phyloP scores from a whole-genome alignment of 805 yeast genomes.

The Wickerhamiella brachini region DNA sequence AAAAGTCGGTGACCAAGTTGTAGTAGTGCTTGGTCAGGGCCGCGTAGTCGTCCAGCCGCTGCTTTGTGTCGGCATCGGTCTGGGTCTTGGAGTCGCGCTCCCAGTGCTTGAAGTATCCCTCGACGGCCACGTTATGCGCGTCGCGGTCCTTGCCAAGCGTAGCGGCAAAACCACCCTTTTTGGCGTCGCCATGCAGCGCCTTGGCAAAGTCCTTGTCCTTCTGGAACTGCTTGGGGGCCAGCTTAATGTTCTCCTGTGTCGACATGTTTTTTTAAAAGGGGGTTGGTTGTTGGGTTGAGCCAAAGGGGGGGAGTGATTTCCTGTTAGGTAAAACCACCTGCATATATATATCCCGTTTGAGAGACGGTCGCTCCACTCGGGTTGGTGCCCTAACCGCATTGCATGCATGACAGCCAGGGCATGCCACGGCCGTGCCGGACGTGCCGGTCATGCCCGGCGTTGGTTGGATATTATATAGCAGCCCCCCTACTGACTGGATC shows the following conservation, averaged over 20 bases:
- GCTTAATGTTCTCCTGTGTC: constrained; percentile 15
- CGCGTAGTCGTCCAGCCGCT: constrained; percentile 72
- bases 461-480: too few relatives aligned
- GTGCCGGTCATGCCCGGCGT: too few relatives aligned
- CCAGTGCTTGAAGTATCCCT: constrained; percentile 94
- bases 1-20: constrained; percentile 93
- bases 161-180: constrained; percentile 62
- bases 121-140: constrained; percentile 72
- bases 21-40: constrained; percentile 88
- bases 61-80: constrained; percentile 43
- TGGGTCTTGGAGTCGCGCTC: constrained; percentile 53
- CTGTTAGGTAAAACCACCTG: background rate
- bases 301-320: background rate
- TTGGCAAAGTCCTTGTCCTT: constrained; percentile 62
- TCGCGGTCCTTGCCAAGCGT: constrained; percentile 60
- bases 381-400: background rate
- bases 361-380: background rate
- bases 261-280: background rate
- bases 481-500: too few relatives aligned
- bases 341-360: background rate
- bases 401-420: background rate
- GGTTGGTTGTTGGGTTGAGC: background rate
- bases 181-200: constrained; percentile 72
- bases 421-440: too few relatives aligned
- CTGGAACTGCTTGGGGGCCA: constrained; percentile 42